Percentiles rank a stretch among this genome's conserved stretches.
Evolutionary conservation across 1,284 basidiomycete species (phyloP).

Genomic region (Microbotryum saponariae): DNA sequence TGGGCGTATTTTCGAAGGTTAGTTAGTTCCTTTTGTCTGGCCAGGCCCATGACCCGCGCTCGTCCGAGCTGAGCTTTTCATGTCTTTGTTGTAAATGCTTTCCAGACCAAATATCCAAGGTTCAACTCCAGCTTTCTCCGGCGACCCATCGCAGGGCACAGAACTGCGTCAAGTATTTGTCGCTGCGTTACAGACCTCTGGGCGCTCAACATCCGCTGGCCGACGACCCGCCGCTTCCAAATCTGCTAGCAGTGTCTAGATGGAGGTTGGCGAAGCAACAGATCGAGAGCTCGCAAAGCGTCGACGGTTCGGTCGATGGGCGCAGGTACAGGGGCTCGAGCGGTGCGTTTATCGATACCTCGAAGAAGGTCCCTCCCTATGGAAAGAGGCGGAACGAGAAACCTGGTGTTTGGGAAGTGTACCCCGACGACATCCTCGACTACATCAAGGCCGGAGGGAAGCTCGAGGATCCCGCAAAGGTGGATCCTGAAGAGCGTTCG

Average conservation of each 20-base stretch:
- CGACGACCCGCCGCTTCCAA: neutral
- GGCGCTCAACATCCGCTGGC: neutral
- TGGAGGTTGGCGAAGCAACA: slow-evolving; percentile 10
- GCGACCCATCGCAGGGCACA: slow-evolving; percentile 16
- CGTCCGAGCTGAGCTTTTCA: no score
- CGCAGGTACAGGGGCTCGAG: neutral
- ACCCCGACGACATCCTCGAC: slow-evolving; percentile 16
- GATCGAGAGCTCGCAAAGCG: neutral
- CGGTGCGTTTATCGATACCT: neutral
- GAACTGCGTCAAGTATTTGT: slow-evolving; percentile 13
- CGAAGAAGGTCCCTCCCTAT: neutral
- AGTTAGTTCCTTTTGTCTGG: neutral
- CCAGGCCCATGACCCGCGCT: no score
- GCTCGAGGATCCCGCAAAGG: neutral
- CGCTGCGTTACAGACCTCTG: slow-evolving; percentile 12
- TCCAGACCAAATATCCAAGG: slow-evolving; percentile 12
- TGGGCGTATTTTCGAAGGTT: slow-evolving; percentile 10
- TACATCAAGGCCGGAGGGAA: slow-evolving; percentile 6
- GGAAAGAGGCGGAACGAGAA: slow-evolving; percentile 13
- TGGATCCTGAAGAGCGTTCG: no score
- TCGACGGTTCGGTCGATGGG: neutral
- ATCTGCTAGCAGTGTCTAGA: slow-evolving; percentile 6
- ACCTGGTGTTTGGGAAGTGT: slow-evolving; percentile 14
- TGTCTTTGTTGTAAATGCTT: no score
- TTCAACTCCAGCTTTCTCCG: slow-evolving; percentile 20